phyloP scores from a whole-genome alignment of 768 basidiomycete species.

The Lactifluus hygrophoroides region DNA sequence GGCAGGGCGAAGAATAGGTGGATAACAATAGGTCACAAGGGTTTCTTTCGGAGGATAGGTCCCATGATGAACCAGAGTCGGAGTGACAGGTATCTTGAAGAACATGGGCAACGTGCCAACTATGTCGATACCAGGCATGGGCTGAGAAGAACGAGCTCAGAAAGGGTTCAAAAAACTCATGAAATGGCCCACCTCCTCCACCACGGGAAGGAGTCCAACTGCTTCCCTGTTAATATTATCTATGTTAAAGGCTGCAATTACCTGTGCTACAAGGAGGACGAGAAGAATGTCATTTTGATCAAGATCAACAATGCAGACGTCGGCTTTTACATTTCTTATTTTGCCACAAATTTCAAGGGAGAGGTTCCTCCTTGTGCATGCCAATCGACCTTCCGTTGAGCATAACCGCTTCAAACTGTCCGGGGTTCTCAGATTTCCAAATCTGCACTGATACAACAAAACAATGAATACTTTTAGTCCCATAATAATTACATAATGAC shows the following conservation, averaged over 20 bases:
- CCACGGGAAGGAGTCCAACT: background rate
- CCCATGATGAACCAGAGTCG: background rate
- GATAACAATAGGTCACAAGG: background rate
- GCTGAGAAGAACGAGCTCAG: background rate
- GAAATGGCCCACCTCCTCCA: background rate
- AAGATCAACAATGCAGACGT: conserved; percentile 1
- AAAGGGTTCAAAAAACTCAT: no score
- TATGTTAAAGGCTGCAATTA: background rate
- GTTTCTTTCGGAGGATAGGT: background rate
- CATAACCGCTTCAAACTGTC: no score
- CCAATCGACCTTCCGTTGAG: background rate
- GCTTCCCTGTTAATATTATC: background rate
- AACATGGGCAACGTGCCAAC: background rate
- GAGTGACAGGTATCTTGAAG: conserved; percentile 1
- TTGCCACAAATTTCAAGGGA: background rate
- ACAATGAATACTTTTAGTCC: conserved; percentile 10
- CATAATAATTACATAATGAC: background rate
- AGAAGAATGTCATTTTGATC: conserved; percentile 2
- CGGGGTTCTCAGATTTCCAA: no score
- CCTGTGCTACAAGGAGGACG: background rate
- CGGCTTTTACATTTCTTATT: background rate
- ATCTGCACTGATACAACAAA: conserved; percentile 11
- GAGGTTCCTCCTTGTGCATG: background rate
- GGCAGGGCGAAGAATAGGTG: conserved; percentile 12
- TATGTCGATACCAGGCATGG: background rate